phyloP scores from a whole-genome alignment of 139 green algal species.

The Tetraselmis chui region DNA sequence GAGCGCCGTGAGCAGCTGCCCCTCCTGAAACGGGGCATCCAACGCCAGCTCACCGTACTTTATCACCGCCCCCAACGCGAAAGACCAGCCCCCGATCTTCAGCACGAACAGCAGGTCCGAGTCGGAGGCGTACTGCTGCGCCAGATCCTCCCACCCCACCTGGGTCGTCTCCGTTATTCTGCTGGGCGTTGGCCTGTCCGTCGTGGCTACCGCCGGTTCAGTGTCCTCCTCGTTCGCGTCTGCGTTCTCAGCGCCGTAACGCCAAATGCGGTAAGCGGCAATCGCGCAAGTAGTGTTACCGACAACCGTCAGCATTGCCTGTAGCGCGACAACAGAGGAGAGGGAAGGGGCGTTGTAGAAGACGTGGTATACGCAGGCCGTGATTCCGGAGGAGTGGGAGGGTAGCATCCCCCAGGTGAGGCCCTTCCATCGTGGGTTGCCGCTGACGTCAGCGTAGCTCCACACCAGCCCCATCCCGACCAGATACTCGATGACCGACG shows the following conservation, averaged over 20 bases:
- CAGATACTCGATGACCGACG: conserved; percentile 75
- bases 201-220: neutral
- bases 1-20: neutral
- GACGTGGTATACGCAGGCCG: conserved; percentile 86
- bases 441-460: conserved; percentile 72
- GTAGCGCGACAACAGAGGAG: conserved; percentile 30
- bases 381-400: conserved; percentile 65
- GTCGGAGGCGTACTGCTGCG: neutral
- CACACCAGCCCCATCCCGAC: conserved; percentile 83
- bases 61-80: neutral
- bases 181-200: neutral
- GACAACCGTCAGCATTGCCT: conserved; percentile 49
- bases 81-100: neutral
- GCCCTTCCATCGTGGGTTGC: conserved; percentile 71
- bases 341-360: conserved; percentile 73
- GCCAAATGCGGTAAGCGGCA: neutral
- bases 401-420: conserved; percentile 92
- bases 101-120: neutral
- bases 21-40: neutral
- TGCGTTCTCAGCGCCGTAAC: neutral
- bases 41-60: neutral
- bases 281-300: conserved; percentile 2
- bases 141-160: neutral
- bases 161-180: too few relatives aligned
- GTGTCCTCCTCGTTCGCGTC: neutral